phyloP scores from a whole-genome alignment of 2,329 filamentous ascomycete species.

The Coniella vitis region DNA sequence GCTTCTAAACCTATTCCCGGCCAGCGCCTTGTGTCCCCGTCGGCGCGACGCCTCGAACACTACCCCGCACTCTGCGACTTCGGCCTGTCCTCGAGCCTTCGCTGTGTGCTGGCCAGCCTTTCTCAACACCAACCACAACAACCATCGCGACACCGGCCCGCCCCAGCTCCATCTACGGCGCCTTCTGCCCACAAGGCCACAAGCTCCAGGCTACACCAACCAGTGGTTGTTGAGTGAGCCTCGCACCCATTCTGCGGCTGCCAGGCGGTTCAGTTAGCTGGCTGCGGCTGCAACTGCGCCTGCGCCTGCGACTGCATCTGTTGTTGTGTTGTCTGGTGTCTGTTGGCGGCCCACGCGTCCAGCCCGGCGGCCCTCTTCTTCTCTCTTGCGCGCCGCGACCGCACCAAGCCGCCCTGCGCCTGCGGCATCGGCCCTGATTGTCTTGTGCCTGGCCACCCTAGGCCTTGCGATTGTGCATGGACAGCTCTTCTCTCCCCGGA shows the following conservation, averaged over 20 bases:
- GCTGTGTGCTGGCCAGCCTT: slow-evolving; percentile 1
- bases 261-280: neutral
- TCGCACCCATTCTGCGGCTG: too few species aligned
- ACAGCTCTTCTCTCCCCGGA: slow-evolving; percentile 28
- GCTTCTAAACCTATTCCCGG: too few species aligned
- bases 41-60: neutral
- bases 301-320: neutral
- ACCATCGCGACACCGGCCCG: slow-evolving; percentile 16
- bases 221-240: neutral
- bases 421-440: neutral
- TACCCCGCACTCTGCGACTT: slow-evolving; percentile 16
- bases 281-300: neutral
- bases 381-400: neutral
- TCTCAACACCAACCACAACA: slow-evolving; percentile 6
- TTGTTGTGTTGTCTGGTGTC: too few species aligned
- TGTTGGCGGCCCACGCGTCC: too few species aligned
- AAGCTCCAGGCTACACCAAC: neutral
- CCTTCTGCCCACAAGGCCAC: neutral
- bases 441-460: neutral
- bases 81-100: slow-evolving; percentile 8
- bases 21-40: slow-evolving; percentile 2
- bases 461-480: slow-evolving; percentile 23
- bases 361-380: too few species aligned
- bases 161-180: slow-evolving; percentile 11
- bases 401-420: neutral